Evolutionary conservation across 1,284 basidiomycete genomes (phyloP), one percentile per base, ranked within the genome.

Genomic region (Tylopilus orsonianus): DNA sequence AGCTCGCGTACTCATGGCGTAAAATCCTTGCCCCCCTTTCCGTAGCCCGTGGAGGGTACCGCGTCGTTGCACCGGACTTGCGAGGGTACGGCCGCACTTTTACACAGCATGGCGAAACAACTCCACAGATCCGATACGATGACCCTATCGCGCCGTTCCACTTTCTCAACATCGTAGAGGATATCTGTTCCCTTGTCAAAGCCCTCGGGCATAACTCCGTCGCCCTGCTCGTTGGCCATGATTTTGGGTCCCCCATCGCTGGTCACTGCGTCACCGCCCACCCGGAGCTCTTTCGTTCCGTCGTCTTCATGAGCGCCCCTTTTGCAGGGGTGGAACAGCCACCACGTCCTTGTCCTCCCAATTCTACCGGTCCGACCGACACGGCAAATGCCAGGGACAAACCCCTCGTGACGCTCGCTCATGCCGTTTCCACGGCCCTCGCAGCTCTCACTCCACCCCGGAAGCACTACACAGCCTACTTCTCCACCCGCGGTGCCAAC

Each of bases 1-100:
- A 83, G 57, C 70, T 85, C 9, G 75, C 79, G 2, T 81, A 78
- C 56, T 84, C 82, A 8, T 84, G 81, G 81, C 72, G 82, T 18
- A 78, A 79, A 50, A 50, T 83, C 26, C 70, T 85, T 30, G 53
- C 64, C 1, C 80, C 80, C 1, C 70, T 84, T 26, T 62, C 77
- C 0, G 52, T 65, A 12, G 69, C 70, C 5, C 53, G 30, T 41
- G 35, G 40, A 12, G 80, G 79, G 4, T 80, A 74, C 58, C 71
- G 73, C 35, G 74, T 79, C 52, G 71, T 81, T 24, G 78, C 76
- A 1, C 79, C 75, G 12, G 79, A 81, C 52, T 67, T 75, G 37
- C 67, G 80, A 27, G 79, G 79, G 3, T 79, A 71, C 48, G 79
- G 78, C 3, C 71, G 66, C 22, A 65, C 62, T 19, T 24, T 59